Evolutionary conservation across 2,329 filamentous ascomycete genomes (phyloP).

Genomic region (Colletotrichum sp.): DNA sequence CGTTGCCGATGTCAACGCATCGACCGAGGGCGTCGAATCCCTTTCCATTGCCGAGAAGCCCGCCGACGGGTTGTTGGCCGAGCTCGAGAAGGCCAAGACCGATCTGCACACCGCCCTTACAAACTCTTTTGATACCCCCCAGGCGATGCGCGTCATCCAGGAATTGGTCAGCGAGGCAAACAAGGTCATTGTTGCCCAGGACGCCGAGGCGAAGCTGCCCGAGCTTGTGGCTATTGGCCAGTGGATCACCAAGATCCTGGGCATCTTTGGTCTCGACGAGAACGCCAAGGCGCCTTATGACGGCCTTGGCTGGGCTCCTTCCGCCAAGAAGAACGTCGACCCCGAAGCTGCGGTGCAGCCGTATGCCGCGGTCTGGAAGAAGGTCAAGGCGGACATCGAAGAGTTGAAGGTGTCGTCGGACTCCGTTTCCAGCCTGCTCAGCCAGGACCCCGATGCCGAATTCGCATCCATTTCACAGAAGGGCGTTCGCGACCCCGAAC

Average conservation of each 20-base stretch:
- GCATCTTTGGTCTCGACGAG: constrained; percentile 82
- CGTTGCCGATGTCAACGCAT: constrained; percentile 48
- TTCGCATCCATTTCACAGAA: constrained; percentile 49
- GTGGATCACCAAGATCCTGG: constrained; percentile 84
- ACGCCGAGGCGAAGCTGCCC: constrained; percentile 48
- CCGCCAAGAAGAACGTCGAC: constrained; percentile 42
- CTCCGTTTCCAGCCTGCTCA: constrained; percentile 46
- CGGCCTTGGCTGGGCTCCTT: constrained; percentile 59
- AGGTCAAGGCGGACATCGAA: constrained; percentile 51
- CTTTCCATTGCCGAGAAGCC: constrained; percentile 41
- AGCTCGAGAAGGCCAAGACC: constrained; percentile 58
- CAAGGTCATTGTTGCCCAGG: constrained; percentile 42
- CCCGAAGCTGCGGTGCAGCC: constrained; percentile 49
- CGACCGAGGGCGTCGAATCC: constrained; percentile 36
- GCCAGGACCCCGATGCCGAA: constrained; percentile 48
- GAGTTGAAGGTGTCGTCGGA: constrained; percentile 55
- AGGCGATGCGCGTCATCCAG: constrained; percentile 78
- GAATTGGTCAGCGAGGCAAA: constrained; percentile 83
- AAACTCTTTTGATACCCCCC: constrained; percentile 88
- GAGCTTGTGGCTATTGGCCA: constrained; percentile 65
- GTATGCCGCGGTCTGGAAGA: constrained; percentile 50
- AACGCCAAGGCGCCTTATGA: constrained; percentile 60
- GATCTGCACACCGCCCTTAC: constrained; percentile 66
- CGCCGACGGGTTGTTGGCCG: constrained; percentile 34
- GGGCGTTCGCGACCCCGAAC: constrained; percentile 57